phyloP scores from a whole-genome alignment of 2,329 filamentous ascomycete genomes.

The Talaromyces sp. region DNA sequence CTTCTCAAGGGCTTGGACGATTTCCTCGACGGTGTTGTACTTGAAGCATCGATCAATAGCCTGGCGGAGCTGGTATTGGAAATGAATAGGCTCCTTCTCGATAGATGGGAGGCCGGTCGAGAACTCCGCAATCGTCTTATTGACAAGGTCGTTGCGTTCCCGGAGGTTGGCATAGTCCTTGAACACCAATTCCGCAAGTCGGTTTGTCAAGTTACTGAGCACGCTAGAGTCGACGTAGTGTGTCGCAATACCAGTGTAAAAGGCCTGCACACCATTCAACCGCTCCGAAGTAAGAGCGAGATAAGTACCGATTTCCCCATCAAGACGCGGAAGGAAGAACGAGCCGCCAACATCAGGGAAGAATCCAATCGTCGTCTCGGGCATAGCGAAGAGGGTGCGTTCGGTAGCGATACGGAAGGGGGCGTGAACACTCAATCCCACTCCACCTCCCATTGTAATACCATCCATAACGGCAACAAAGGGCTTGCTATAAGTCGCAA shows the following conservation, averaged over 20 bases:
- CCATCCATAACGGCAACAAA: slow-evolving; percentile 97
- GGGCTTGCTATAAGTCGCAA: slow-evolving; percentile 89
- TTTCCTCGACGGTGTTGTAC: slow-evolving; percentile 65
- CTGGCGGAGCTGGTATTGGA: slow-evolving; percentile 69
- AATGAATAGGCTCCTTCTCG: slow-evolving; percentile 61
- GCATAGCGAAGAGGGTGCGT: slow-evolving; percentile 95
- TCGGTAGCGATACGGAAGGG: slow-evolving; percentile 97
- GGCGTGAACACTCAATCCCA: slow-evolving; percentile 89
- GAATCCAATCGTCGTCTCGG: slow-evolving; percentile 96
- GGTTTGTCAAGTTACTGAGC: slow-evolving; percentile 75
- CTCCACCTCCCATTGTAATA: slow-evolving; percentile 96
- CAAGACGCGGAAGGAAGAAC: slow-evolving; percentile 90
- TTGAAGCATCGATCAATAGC: slow-evolving; percentile 84
- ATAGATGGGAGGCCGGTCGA: slow-evolving; percentile 71
- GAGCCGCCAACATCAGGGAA: slow-evolving; percentile 97
- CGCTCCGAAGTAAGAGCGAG: slow-evolving; percentile 86
- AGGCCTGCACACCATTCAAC: slow-evolving; percentile 77
- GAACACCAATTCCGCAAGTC: slow-evolving; percentile 87
- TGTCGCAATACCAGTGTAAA: slow-evolving; percentile 89
- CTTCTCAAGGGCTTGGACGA: slow-evolving; percentile 65
- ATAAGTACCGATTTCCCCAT: slow-evolving; percentile 85
- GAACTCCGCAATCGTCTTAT: slow-evolving; percentile 89
- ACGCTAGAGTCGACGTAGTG: slow-evolving; percentile 94
- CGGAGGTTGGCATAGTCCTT: slow-evolving; percentile 67
- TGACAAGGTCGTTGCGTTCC: slow-evolving; percentile 69